Evolutionary conservation across 2,329 filamentous ascomycete species (phyloP).

Genomic region (Cadophora sp.): DNA sequence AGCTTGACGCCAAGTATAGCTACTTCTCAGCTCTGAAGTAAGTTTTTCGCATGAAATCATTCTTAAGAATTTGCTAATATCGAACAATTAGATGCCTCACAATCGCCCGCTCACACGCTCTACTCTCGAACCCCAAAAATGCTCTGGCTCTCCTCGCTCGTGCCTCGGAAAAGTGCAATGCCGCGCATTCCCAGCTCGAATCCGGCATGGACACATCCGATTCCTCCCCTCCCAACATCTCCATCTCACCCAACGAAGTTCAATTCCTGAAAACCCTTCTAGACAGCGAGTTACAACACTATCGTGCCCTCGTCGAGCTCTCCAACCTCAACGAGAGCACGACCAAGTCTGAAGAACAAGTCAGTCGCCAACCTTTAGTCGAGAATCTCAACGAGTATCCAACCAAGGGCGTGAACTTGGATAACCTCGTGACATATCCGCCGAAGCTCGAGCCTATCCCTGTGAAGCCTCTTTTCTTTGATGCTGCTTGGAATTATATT

Average conservation of each 20-base stretch:
- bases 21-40: constrained; percentile 93
- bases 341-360: constrained; percentile 36
- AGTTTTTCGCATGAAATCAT: constrained; percentile 41
- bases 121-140: constrained; percentile 75
- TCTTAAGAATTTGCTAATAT: not conserved
- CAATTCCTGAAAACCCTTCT: constrained; percentile 67
- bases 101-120: constrained; percentile 82
- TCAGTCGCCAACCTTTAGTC: constrained; percentile 65
- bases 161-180: constrained; percentile 66
- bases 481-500: constrained; percentile 98
- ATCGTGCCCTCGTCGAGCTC: constrained; percentile 86
- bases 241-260: constrained; percentile 66
- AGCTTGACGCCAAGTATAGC: constrained; percentile 77
- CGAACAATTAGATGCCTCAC: constrained; percentile 70
- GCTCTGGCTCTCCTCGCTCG: constrained; percentile 85
- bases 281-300: constrained; percentile 75
- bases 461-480: constrained; percentile 94
- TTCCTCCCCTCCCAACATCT: constrained; percentile 67
- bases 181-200: constrained; percentile 56
- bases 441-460: constrained; percentile 83
- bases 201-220: constrained; percentile 47
- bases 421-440: constrained; percentile 85
- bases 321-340: constrained; percentile 61
- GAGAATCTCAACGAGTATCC: constrained; percentile 81
- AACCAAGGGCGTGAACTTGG: constrained; percentile 70